Evolutionary conservation across 1,284 basidiomycete species (phyloP), one percentile per base, ranked within the genome.

Genomic region (Puccinia triticina): DNA sequence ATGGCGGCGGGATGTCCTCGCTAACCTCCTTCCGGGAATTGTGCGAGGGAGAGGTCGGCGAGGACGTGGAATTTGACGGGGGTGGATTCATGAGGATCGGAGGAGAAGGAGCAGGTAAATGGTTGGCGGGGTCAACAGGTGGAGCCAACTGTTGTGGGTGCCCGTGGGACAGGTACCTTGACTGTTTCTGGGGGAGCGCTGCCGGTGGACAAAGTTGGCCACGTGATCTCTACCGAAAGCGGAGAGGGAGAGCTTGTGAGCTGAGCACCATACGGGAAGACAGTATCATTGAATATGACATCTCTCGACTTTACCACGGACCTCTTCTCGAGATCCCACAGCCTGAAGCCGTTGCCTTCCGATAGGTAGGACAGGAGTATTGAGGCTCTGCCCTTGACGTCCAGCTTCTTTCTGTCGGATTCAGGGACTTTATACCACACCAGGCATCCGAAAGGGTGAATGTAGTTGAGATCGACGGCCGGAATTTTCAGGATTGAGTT

Each of bases 381-480:
- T 0, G 76, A 50, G 8, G 43, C 3, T 0, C 76, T 0, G 1
- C 37, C 76, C n/a, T 67, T 67, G 1, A 12, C 23, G n/a, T 77
- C 61, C 8, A 77, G 59, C 43, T 77, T 77, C 32, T 67, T 66
- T 11, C 29, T 50, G 16, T 64, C 32, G 76, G 43, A n/a, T n/a
- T n/a, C n/a, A n/a, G n/a, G n/a, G n/a, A n/a, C n/a, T n/a, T n/a
- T n/a, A n/a, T n/a, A n/a, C 67, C 46, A 29, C 53, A 48, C 40
- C n/a, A 64, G 34, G 57, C 76, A 77, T 18, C 76, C 76, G 50
- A 77, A 77, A 0, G 76, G 76, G 18, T 67, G 61, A 48, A 66
- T 12, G 4, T 0, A 11, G 1, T 64, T 43, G 4, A 66, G 34
- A 26, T 50, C 16, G 1, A 77, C 18, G 11, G 61, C 14, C 10